Percentiles rank a stretch among this genome's conserved stretches.
These are phyloP conservation scores for Colletotrichum shisoi DNA, from an alignment of 2,329 filamentous ascomycete species.

Conservation along the genomic window DNA sequence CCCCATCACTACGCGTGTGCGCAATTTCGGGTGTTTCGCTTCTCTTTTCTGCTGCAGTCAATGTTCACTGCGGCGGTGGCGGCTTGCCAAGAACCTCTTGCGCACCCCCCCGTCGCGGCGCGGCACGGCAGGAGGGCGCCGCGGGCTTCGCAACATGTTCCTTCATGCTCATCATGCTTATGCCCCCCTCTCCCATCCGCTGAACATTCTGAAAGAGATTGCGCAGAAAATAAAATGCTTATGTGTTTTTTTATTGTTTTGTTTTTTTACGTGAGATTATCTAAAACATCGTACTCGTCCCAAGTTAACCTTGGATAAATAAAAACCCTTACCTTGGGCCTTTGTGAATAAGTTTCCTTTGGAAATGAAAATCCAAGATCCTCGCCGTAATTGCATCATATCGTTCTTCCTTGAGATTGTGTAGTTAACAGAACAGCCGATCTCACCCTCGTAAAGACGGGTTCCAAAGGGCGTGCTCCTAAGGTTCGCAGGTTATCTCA, in stretches of 20 bases:
- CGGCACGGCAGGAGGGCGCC: slow-evolving; percentile 26
- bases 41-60: background rate
- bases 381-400: too few species aligned
- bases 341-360: too few species aligned
- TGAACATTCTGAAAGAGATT: too few species aligned
- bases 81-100: background rate
- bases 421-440: background rate
- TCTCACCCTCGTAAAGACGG: background rate
- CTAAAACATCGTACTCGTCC: too few species aligned
- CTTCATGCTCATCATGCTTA: slow-evolving; percentile 1
- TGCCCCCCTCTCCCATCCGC: background rate
- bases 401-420: background rate
- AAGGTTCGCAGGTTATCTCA: slow-evolving; percentile 1
- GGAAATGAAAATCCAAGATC: too few species aligned
- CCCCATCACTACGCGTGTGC: background rate
- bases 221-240: background rate
- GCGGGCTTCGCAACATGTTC: background rate
- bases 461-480: background rate
- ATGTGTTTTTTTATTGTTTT: too few species aligned
- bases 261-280: too few species aligned
- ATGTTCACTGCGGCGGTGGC: background rate
- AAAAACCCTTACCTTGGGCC: too few species aligned
- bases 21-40: background rate
- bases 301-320: too few species aligned
- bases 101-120: slow-evolving; percentile 14